Base-by-base conservation (phyloP, 148 eudicot species). In the Rhododendron vialii region DNA sequence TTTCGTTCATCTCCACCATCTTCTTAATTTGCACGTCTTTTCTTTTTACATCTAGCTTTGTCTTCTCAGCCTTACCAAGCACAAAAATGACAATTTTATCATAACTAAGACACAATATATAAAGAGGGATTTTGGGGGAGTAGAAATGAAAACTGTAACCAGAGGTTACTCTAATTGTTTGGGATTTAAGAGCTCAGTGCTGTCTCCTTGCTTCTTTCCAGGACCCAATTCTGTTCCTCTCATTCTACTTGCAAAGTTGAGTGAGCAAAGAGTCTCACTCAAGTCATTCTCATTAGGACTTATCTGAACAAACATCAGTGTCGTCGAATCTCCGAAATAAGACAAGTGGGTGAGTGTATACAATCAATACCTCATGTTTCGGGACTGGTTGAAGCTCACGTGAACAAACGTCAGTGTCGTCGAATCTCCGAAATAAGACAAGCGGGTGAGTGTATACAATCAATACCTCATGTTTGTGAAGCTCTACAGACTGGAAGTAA, bases 201-300 rank as follows among this genome's bases (percentile, higher is more conserved):
- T 95, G 87, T 95, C 97, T 55, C 92, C 43, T 89, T 96, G 98
- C 91, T 95, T 96, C 93, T 89, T 96, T 82, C 98, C 99, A 87
- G 98, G 99, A 86, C 99, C 99, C 89, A 96, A 92, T 88, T 96
- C 99, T 67, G 95, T 94, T 75, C 99, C 99, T 87, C 97, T 94
- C 83, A 96, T 98, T 87, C 99, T 86, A 83, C 96, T 96, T 45
- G 99, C 99, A 88, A 96, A 96, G 84, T 96, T 96, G n/a, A 96
- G 92, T 14, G 99, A 95, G 92, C 99, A 96, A 82, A 96, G 92
- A 65, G 99, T 94, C 88, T 96, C 99, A 87, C 92, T 92, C 83
- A 92, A 82, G 87, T 96, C 99, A 85, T 92, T 93, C 90, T 95
- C 99, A 85, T 90, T 92, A 47, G 98, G 98, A 89, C 98, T 95